Conservation (phyloP, 2,329 filamentous ascomycete species). For the Colletotrichum sp. region DNA sequence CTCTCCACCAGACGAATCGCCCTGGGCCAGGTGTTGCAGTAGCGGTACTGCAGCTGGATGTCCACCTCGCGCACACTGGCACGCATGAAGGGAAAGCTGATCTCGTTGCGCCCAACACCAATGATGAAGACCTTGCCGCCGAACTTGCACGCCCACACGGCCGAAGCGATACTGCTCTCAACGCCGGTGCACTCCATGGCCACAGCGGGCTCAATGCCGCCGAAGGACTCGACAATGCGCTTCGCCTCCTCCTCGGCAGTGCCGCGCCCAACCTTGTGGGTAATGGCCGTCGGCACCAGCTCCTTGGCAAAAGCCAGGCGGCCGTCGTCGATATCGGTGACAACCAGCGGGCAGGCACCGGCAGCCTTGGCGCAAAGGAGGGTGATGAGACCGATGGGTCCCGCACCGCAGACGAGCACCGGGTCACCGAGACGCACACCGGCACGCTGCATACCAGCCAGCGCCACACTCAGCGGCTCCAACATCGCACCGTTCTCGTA, state of each 20-base stretch:
- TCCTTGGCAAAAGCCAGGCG: slow-evolving; percentile 85
- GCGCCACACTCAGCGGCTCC: slow-evolving; percentile 87
- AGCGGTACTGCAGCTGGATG: slow-evolving; percentile 95
- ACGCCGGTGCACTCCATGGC: slow-evolving; percentile 95
- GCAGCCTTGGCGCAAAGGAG: slow-evolving; percentile 84
- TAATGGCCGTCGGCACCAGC: slow-evolving; percentile 79
- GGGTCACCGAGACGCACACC: slow-evolving; percentile 84
- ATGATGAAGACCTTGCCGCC: slow-evolving; percentile 98
- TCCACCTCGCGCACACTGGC: slow-evolving; percentile 91
- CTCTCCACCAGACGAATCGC: slow-evolving; percentile 88
- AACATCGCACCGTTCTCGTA: slow-evolving; percentile 91
- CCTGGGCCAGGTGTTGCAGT: slow-evolving; percentile 94
- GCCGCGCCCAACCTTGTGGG: slow-evolving; percentile 75
- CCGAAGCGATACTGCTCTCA: slow-evolving; percentile 83
- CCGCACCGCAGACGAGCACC: slow-evolving; percentile 88
- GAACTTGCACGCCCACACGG: slow-evolving; percentile 91
- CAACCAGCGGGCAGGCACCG: slow-evolving; percentile 87
- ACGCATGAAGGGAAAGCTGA: slow-evolving; percentile 95
- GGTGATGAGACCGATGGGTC: slow-evolving; percentile 91
- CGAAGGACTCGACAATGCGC: slow-evolving; percentile 71
- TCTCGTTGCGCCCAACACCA: slow-evolving; percentile 93
- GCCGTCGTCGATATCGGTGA: slow-evolving; percentile 92
- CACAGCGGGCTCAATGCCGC: slow-evolving; percentile 80
- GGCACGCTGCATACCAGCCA: slow-evolving; percentile 87
- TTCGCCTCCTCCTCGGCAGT: slow-evolving; percentile 75